Conservation (phyloP, 78 protist genomes). For the Dictyostelium firmibasis region DNA sequence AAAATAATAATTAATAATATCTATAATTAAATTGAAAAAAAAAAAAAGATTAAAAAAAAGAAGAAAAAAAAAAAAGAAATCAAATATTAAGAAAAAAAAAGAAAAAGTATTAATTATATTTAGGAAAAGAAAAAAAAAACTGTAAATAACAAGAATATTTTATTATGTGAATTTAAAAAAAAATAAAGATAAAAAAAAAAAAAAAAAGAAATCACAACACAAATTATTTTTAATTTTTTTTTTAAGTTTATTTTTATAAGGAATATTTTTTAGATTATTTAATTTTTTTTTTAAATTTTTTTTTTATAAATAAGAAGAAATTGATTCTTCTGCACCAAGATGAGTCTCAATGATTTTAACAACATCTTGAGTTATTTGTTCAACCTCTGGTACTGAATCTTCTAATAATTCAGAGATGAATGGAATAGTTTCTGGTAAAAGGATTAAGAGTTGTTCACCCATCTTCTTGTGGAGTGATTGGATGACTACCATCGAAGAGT, state of each 20-base stretch:
- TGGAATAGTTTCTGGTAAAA: slow-evolving; percentile 89
- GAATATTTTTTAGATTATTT: background rate
- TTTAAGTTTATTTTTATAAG: too few relatives aligned
- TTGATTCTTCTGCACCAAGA: slow-evolving; percentile 77
- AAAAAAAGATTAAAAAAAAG: too few relatives aligned
- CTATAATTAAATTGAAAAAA: too few relatives aligned
- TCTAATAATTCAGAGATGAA: slow-evolving; percentile 87
- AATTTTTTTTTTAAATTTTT: background rate
- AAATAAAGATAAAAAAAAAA: background rate
- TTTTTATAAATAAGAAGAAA: slow-evolving; percentile 43
- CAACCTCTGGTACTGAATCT: slow-evolving; percentile 84
- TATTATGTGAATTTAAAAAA: background rate
- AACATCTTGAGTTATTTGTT: slow-evolving; percentile 54
- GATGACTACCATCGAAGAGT: slow-evolving; percentile 38
- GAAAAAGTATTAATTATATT: too few relatives aligned
- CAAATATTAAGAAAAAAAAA: too few relatives aligned
- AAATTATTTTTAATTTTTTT: background rate
- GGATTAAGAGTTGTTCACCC: slow-evolving; percentile 79
- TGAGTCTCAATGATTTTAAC: slow-evolving; percentile 78
- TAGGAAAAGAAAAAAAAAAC: background rate
- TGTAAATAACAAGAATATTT: background rate
- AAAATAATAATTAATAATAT: background rate
- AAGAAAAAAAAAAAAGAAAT: too few relatives aligned
- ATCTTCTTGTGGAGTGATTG: slow-evolving; percentile 76
- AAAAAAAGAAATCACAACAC: background rate